Evolutionary conservation across 2,329 filamentous ascomycete genomes (phyloP), one percentile per base, ranked within the genome.

Genomic region (Colletotrichum endophyticum): DNA sequence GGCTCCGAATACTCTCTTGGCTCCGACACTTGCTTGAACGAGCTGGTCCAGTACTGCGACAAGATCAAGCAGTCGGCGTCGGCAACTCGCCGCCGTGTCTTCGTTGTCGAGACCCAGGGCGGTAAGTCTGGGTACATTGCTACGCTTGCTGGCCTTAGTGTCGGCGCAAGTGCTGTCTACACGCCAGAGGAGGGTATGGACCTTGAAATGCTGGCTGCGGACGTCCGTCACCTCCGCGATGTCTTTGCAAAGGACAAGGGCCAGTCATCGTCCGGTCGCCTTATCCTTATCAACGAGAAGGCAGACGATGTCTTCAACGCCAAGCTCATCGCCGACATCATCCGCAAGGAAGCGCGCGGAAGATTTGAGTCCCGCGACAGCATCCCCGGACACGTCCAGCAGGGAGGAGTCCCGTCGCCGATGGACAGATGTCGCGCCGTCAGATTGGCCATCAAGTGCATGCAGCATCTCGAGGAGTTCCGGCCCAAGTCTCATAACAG

Each of bases 91-190:
- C 94, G 97, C 61, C 93, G 97, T 77, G 96, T 99, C 71, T 99
- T 99, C 86, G 96, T 99, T 70, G 96, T 99, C 71, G 97, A 99
- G 87, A 99, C 97, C 0, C 97, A 99, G 87, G 97, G 97, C 81
- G 97, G 97, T 44, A 93, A 95, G 73, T 98, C 95, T 6, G 97
- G 97, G 25, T 99, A 99, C 85, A 92, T 99, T 76, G 96, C 96
- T 32, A 98, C 95, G 0, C 91, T 98, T 72, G 96, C 95, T 16
- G 97, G 96, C 66, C 92, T 99, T 16, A 93, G 94, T n/a, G 95
- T 99, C 19, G 97, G 97, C 72, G 97, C 97, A 11, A 91, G 95
- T 16, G 96, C 96, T 1, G 96, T 99, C 15, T 99, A 99, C 86
- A 99, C 96, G 7, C 97, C 97, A 2, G 97, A 99, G 85, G 96